Conservation (phyloP, 129 eudicot species). For the Pittosporum tobira region DNA sequence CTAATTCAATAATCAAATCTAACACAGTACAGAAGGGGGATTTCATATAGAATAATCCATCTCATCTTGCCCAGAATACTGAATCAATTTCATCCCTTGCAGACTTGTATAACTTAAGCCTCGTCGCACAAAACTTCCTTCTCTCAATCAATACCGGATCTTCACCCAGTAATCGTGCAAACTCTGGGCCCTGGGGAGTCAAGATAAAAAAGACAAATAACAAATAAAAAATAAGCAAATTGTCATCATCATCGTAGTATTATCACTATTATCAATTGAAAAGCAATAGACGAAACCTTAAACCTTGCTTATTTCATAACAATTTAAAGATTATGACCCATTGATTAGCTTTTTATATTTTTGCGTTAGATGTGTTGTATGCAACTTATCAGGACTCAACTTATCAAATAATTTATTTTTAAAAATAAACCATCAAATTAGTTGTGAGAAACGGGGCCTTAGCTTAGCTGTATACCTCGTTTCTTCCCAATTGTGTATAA, state of each 20-base stretch:
- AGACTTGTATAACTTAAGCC: conserved; percentile 45
- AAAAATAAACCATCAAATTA: no score
- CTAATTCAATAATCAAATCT: neutral
- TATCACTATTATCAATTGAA: neutral
- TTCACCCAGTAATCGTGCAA: conserved; percentile 37
- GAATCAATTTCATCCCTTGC: conserved; percentile 57
- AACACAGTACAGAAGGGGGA: no score
- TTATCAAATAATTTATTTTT: no score
- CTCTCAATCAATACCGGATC: conserved; percentile 46
- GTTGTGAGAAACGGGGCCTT: no score
- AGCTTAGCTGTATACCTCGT: conserved; percentile 49
- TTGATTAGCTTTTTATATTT: no score
- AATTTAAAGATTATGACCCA: no score
- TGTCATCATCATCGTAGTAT: no score
- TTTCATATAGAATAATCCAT: neutral
- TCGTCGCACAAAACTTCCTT: conserved; percentile 34
- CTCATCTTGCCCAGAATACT: conserved; percentile 42
- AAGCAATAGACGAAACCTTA: neutral
- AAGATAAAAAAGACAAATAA: neutral
- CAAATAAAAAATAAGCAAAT: neutral
- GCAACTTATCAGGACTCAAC: no score
- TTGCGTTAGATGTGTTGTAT: no score
- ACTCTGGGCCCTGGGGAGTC: conserved; percentile 30
- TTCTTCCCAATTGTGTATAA: conserved; percentile 48
- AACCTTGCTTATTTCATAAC: no score